A percentile compares a stretch with the other conserved stretches of the same genome.
These are phyloP conservation scores for Hypoxylon rickii DNA, from an alignment of 495 filamentous ascomycete species.

Conservation along the genomic window DNA sequence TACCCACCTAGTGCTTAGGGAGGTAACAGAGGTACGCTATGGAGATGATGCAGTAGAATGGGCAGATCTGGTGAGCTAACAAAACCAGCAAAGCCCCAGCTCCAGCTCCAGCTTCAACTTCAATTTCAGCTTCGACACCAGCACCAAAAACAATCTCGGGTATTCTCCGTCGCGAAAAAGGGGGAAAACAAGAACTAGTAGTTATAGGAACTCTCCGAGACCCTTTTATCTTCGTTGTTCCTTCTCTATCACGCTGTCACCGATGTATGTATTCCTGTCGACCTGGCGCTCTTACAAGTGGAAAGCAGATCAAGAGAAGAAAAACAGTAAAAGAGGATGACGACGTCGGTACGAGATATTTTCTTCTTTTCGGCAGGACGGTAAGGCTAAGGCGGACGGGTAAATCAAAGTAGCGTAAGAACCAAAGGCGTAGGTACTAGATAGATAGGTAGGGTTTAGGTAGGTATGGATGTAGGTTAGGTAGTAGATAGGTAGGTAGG, in stretches of 20 bases:
- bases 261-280: too few relatives aligned
- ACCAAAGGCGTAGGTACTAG: neutral
- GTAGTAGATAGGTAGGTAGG: too few relatives aligned
- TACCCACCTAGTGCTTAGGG: slow-evolving; percentile 28
- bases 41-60: slow-evolving; percentile 16
- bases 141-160: slow-evolving; percentile 6
- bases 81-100: slow-evolving; percentile 1
- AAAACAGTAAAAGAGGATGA: slow-evolving; percentile 8
- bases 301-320: neutral
- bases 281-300: too few relatives aligned
- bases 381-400: slow-evolving; percentile 23
- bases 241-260: slow-evolving; percentile 4
- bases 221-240: slow-evolving; percentile 1
- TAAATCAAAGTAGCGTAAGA: slow-evolving; percentile 33
- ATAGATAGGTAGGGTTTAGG: too few relatives aligned
- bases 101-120: too few relatives aligned
- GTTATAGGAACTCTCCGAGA: neutral
- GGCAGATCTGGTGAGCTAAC: slow-evolving; percentile 12
- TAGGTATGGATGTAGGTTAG: too few relatives aligned
- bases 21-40: slow-evolving; percentile 12
- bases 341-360: slow-evolving; percentile 14
- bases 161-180: slow-evolving; percentile 7
- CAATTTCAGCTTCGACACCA: neutral
- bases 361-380: slow-evolving; percentile 6
- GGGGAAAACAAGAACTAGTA: neutral